A percentile compares a stretch with the other conserved stretches of the same genome.
Evolutionary conservation across 2,329 filamentous ascomycete species (phyloP).

Genomic region (Alternaria viburni): DNA sequence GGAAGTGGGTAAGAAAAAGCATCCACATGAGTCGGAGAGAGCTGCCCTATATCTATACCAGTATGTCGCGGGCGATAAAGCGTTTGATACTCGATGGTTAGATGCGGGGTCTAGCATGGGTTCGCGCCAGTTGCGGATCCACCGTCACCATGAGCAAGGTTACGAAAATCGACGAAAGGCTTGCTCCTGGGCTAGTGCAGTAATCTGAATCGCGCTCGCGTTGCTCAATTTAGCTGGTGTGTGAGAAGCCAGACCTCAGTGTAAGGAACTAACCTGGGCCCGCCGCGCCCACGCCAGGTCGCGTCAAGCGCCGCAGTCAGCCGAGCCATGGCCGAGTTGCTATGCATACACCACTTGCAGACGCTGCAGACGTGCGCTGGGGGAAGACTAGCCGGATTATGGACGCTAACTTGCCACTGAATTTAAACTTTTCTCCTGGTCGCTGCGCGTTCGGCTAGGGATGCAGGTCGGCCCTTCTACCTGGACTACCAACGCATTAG

Average conservation of each 20-base stretch:
- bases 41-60: constrained; percentile 41
- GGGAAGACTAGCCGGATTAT: constrained; percentile 27
- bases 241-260: constrained; percentile 20
- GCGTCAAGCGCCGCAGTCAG: constrained; percentile 33
- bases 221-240: constrained; percentile 40
- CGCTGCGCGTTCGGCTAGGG: constrained; percentile 20
- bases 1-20: constrained; percentile 29
- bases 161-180: constrained; percentile 29
- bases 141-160: constrained; percentile 34
- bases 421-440: constrained; percentile 29
- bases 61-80: constrained; percentile 31
- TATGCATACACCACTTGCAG: constrained; percentile 27
- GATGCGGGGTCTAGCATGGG: constrained; percentile 46
- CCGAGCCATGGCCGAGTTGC: constrained; percentile 39
- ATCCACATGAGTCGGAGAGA: constrained; percentile 32
- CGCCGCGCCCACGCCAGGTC: constrained; percentile 16
- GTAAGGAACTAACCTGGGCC: constrained; percentile 22
- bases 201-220: constrained; percentile 37
- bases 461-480: constrained; percentile 31
- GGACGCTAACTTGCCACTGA: constrained; percentile 38
- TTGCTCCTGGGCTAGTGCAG: constrained; percentile 36
- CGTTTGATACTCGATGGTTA: constrained; percentile 27
- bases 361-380: constrained; percentile 12
- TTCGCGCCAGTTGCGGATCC: constrained; percentile 42
- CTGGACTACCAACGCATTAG: constrained; percentile 20